Base-by-base conservation (phyloP, 208 protist species). In the Jaenimonas drosophilae region DNA sequence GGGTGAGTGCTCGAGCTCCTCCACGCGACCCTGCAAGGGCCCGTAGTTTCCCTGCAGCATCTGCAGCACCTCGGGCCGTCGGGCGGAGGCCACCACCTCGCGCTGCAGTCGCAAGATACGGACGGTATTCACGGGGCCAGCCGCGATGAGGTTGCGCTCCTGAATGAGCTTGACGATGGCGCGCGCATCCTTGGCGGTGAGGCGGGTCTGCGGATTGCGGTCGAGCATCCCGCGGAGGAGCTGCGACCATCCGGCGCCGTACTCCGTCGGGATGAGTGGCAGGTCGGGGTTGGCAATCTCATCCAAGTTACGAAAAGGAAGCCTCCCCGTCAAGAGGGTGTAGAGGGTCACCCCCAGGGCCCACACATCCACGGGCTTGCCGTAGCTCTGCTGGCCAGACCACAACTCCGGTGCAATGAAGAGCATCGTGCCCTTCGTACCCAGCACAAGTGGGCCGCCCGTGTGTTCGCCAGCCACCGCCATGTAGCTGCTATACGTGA, bases 291-390 rank as follows among this genome's bases (percentile, higher is more conserved):
- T 45, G 4, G 45, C 48, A 32, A 88, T 81, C 19, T 75, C 64
- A 32, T 78, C 53, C 27, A 86, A 71, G 36, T 75, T 70, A 20
- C 54, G 36, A 64, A 99, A 99, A 30, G 97, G 97, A 16, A 98
- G 76, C 5, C 27, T 36, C 0, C 89, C 90, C 30, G 83, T 80
- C 11, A 98, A 70, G 48, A 96, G 67, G 16, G 79, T 71, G 63
- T 83, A 96, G 25, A 96, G 61, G 24, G 82, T 92, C 1, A 96
- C 89, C 24, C 89, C 89, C 42, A 86, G 49, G 2, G 82, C 77
- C 86, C 89, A 96, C 38, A 94, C 73, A 43, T 96, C 89, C 23
- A 89, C 67, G 24, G 78, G 63, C 26, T 78, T 70, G 1, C 83
- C 91, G 54, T 96, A 94, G 19, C 38, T 58, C 33, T 31, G 53